Evolutionary conservation across 2,329 filamentous ascomycete species (phyloP).

Genomic region (Bisporella sp.): DNA sequence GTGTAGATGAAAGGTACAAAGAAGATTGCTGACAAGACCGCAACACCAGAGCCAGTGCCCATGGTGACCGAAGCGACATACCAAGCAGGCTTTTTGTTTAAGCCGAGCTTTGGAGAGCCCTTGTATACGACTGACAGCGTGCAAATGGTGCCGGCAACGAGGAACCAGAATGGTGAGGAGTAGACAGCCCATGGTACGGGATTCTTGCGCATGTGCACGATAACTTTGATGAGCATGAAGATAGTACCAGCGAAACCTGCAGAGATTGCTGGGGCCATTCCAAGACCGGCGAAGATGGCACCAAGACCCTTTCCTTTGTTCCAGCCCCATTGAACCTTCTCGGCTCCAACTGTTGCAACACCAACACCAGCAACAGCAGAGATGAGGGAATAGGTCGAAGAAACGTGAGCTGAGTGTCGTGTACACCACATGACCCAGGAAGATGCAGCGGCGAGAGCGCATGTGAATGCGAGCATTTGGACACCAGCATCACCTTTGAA

Average conservation of each 20-base stretch:
- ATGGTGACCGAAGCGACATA: conserved; percentile 62
- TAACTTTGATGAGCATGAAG: conserved; percentile 65
- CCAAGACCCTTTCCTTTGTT: conserved; percentile 61
- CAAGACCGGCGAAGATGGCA: conserved; percentile 64
- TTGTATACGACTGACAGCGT: conserved; percentile 77
- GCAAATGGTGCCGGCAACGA: conserved; percentile 67
- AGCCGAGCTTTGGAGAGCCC: conserved; percentile 61
- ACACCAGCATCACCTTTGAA: conserved; percentile 57
- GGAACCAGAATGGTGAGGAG: conserved; percentile 70
- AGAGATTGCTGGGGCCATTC: conserved; percentile 64
- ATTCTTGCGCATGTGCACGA: conserved; percentile 66
- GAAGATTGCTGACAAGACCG: conserved; percentile 55
- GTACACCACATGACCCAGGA: conserved; percentile 80
- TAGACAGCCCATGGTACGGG: conserved; percentile 67
- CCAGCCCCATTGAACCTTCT: conserved; percentile 62
- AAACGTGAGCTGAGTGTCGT: conserved; percentile 64
- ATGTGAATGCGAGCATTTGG: conserved; percentile 62
- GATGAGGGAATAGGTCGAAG: conserved; percentile 65
- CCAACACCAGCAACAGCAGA: conserved; percentile 63
- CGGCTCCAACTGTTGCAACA: conserved; percentile 57
- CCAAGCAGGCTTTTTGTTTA: conserved; percentile 59
- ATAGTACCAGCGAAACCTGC: conserved; percentile 59
- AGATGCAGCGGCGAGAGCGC: conserved; percentile 56
- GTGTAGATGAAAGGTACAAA: conserved; percentile 66
- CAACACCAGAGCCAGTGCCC: conserved; percentile 54